Conservation (phyloP, 176 grass and related monocot genomes). For the Triticum aestivum region IWGSC_CS_RefSeq_v2.1 NC_057799.1:175300188-175300687, state of each 20-base stretch:
- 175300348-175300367: background rate
- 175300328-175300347: background rate
- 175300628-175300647: background rate
- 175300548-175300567: conserved; percentile 50
- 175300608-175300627: background rate
- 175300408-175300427: background rate
- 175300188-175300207: background rate
- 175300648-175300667: background rate
- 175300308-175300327: background rate
- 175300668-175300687: background rate
- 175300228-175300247: background rate
- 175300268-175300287: background rate
- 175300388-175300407: background rate
- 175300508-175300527: conserved; percentile 81
- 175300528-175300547: conserved; percentile 92
- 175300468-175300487: conserved; percentile 73
- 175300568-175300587: conserved; percentile 52
- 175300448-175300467: conserved; percentile 82
- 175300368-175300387: background rate
- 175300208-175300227: background rate
- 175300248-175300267: background rate
- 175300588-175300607: conserved; percentile 36
- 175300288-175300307: background rate
- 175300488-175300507: conserved; percentile 84
- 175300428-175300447: background rate